Conservation (phyloP, 2,329 filamentous ascomycete species). For the Pleurostoma richardsiae region DNA sequence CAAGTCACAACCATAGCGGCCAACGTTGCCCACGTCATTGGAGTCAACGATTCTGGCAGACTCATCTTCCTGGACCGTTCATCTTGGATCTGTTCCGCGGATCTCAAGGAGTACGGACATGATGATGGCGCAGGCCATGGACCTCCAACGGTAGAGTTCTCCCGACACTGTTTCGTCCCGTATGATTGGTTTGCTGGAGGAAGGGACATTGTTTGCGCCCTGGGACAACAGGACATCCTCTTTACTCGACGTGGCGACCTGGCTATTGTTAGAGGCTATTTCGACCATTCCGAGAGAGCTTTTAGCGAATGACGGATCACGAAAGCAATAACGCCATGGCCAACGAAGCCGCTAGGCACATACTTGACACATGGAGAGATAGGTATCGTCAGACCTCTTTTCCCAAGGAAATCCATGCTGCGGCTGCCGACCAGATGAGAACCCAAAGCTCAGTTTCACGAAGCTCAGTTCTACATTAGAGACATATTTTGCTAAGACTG, state of each 20-base stretch:
- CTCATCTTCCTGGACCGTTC: constrained; percentile 18
- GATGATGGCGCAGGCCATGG: not conserved
- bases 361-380: too few relatives aligned
- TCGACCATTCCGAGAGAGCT: constrained; percentile 14
- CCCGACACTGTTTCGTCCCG: constrained; percentile 15
- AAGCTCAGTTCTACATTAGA: too few relatives aligned
- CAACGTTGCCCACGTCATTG: constrained; percentile 13
- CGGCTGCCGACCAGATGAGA: too few relatives aligned
- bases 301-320: not conserved
- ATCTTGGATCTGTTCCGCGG: constrained; percentile 20
- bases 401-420: too few relatives aligned
- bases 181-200: constrained; percentile 19
- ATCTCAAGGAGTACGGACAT: constrained; percentile 5
- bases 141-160: constrained; percentile 15
- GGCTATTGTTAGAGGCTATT: constrained; percentile 15
- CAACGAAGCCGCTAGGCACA: too few relatives aligned
- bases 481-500: too few relatives aligned
- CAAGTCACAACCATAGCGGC: not conserved
- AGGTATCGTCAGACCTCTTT: too few relatives aligned
- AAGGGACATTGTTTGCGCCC: constrained; percentile 11
- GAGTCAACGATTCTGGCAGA: constrained; percentile 8
- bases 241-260: constrained; percentile 17
- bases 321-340: too few relatives aligned
- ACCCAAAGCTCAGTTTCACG: too few relatives aligned
- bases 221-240: constrained; percentile 14